Percentiles rank a stretch among this genome's conserved stretches.
Evolutionary conservation across 2,329 filamentous ascomycete species (phyloP).

Genomic region (Trichoderma sp.): DNA sequence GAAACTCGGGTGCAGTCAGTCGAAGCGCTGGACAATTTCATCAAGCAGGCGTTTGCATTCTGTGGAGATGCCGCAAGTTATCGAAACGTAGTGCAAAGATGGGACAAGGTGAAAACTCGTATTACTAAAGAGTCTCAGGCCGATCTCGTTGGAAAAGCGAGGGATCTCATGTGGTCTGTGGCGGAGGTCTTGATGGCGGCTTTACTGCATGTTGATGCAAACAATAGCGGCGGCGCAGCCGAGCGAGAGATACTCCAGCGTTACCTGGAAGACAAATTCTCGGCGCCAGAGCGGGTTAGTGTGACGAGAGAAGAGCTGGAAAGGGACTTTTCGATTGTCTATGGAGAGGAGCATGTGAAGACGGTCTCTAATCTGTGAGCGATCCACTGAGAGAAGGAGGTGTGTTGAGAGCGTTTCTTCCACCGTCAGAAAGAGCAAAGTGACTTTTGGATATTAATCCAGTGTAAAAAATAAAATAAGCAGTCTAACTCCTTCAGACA

Average conservation of each 20-base stretch:
- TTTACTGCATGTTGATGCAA: conserved; percentile 45
- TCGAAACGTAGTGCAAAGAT: conserved; percentile 27
- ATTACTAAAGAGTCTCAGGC: conserved; percentile 40
- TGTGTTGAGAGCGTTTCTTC: background rate
- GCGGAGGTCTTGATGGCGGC: conserved; percentile 48
- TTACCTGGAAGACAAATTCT: conserved; percentile 40
- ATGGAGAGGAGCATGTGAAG: conserved; percentile 32
- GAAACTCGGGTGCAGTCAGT: conserved; percentile 40
- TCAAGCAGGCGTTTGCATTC: conserved; percentile 34
- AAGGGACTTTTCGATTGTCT: conserved; percentile 39
- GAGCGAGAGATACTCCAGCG: conserved; percentile 44
- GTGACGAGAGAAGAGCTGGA: conserved; percentile 29
- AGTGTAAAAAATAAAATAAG: background rate
- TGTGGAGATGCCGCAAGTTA: conserved; percentile 27
- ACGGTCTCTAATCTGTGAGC: conserved; percentile 16
- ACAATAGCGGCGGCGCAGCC: conserved; percentile 40
- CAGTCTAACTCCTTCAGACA: background rate
- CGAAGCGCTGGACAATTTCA: conserved; percentile 47
- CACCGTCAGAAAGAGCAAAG: background rate
- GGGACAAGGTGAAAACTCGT: conserved; percentile 35
- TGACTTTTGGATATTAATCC: background rate
- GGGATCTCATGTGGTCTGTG: conserved; percentile 46
- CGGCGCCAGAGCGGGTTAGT: conserved; percentile 27
- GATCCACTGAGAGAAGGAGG: no score
- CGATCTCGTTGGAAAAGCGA: conserved; percentile 48